A percentile compares a stretch with the other conserved stretches of the same genome.
These are phyloP conservation scores for Hymenoscyphus linearis DNA, from an alignment of 2,329 filamentous ascomycete species.

Conservation along the genomic window DNA sequence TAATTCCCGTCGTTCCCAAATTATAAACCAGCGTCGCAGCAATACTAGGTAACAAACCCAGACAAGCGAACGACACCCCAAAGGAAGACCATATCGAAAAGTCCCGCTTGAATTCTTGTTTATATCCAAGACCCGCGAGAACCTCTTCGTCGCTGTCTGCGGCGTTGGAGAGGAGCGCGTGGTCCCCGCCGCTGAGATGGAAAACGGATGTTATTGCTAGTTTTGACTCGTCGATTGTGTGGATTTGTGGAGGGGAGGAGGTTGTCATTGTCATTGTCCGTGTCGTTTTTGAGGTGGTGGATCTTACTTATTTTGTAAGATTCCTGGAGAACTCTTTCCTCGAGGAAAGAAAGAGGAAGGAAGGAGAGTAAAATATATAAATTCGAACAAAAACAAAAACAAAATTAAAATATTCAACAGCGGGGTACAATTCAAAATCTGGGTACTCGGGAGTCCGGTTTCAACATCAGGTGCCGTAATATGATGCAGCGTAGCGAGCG, in stretches of 20 bases:
- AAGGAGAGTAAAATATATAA: no score
- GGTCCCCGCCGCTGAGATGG: not conserved
- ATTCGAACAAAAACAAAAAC: no score
- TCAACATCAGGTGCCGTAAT: no score
- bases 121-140: conserved; percentile 23
- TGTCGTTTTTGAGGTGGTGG: no score
- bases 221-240: not conserved
- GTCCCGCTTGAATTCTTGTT: conserved; percentile 32
- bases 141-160: conserved; percentile 17
- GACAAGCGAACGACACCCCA: conserved; percentile 33
- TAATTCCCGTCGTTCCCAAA: conserved; percentile 32
- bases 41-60: conserved; percentile 36
- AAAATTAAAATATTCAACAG: no score
- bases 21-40: conserved; percentile 35
- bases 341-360: no score
- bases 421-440: no score
- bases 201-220: not conserved
- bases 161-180: not conserved
- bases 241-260: not conserved
- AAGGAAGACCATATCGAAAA: conserved; percentile 32
- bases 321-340: no score
- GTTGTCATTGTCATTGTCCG: no score
- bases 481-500: no score
- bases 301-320: no score
- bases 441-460: no score